phyloP scores from a whole-genome alignment of 345 rosid species.

The Lumnitzera littorea region DNA sequence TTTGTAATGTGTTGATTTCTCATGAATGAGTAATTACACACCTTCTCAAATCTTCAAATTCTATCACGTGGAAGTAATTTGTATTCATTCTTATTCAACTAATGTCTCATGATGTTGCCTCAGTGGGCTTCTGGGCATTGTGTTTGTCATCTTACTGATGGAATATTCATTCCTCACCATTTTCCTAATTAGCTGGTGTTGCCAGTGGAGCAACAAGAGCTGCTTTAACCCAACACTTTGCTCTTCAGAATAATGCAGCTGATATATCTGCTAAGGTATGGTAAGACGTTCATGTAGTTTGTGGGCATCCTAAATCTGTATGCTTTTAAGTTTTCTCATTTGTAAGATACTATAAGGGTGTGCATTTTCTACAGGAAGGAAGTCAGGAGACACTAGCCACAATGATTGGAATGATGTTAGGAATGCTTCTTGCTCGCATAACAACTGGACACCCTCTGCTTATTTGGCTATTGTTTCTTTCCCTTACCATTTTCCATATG shows the following conservation, averaged over 20 bases:
- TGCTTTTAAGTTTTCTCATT: not conserved
- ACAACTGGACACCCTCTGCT: slow-evolving; percentile 65
- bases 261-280: slow-evolving; percentile 90
- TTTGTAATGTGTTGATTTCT: not conserved
- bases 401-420: slow-evolving; percentile 88
- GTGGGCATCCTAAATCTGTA: slow-evolving; percentile 2
- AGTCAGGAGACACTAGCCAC: slow-evolving; percentile 96
- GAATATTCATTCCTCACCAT: not conserved
- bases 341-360: slow-evolving; percentile 1
- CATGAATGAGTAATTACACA: too few relatives aligned
- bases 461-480: slow-evolving; percentile 77
- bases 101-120: too few relatives aligned
- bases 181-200: slow-evolving; percentile 64
- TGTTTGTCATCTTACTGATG: not conserved
- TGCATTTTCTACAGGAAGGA: slow-evolving; percentile 52
- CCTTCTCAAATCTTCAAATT: too few relatives aligned
- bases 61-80: too few relatives aligned
- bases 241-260: slow-evolving; percentile 91
- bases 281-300: slow-evolving; percentile 9
- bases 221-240: slow-evolving; percentile 94
- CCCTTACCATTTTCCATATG: slow-evolving; percentile 82
- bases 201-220: slow-evolving; percentile 99
- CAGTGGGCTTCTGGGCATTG: too few relatives aligned
- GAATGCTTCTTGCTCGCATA: slow-evolving; percentile 82
- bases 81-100: too few relatives aligned